Evolutionary conservation across 768 basidiomycete species (phyloP).

Genomic region (Trametes cubensis): DNA sequence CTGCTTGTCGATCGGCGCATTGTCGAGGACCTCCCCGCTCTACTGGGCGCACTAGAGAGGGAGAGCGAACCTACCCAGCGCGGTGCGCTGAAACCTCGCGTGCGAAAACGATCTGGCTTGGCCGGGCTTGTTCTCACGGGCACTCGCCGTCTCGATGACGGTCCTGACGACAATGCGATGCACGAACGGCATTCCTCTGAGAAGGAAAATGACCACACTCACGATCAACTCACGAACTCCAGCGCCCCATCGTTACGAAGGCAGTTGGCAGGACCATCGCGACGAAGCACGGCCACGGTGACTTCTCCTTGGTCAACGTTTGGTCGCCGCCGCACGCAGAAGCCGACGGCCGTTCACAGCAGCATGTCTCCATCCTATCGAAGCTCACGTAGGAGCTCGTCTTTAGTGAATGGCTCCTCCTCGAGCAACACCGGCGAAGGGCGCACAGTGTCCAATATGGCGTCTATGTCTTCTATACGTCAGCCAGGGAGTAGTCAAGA

Average conservation of each 20-base stretch:
- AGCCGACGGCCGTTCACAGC: neutral
- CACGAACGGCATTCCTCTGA: neutral
- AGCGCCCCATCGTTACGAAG: neutral
- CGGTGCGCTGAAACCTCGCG: constrained; percentile 24
- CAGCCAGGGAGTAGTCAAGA: neutral
- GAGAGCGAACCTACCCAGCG: neutral
- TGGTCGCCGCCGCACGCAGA: constrained; percentile 16
- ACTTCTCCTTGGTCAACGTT: constrained; percentile 29
- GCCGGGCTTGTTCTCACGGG: neutral
- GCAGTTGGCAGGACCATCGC: neutral
- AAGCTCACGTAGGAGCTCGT: constrained; percentile 16
- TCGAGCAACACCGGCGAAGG: constrained; percentile 12
- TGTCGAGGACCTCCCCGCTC: constrained; percentile 27
- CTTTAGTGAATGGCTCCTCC: constrained; percentile 14
- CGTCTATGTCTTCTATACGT: constrained; percentile 4
- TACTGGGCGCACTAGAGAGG: constrained; percentile 24
- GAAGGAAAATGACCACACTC: constrained; percentile 15
- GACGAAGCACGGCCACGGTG: constrained; percentile 8
- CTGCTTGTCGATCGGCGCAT: constrained; percentile 28
- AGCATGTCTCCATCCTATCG: constrained; percentile 9
- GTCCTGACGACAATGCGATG: neutral
- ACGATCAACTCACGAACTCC: neutral
- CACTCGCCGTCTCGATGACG: neutral
- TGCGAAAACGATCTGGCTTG: constrained; percentile 17
- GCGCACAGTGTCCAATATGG: constrained; percentile 3